Evolutionary conservation across 495 filamentous ascomycete genomes (phyloP).

Genomic region (Xylaria bambusicola): DNA sequence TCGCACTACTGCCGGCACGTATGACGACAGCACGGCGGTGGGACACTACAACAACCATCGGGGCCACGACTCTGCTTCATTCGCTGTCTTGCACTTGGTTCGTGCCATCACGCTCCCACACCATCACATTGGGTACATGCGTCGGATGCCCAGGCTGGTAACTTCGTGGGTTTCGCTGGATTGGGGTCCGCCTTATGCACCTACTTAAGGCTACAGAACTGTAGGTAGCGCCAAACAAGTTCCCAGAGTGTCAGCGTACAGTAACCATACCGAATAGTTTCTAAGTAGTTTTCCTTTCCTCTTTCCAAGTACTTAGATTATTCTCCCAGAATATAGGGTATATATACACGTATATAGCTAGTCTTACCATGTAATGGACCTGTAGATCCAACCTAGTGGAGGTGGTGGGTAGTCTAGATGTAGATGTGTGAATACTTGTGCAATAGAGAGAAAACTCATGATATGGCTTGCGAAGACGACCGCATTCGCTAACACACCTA

Average conservation of each 20-base stretch:
- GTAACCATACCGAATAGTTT: too few species aligned
- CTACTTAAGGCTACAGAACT: too few species aligned
- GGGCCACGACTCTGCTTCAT: neutral
- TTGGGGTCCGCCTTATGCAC: constrained; percentile 4
- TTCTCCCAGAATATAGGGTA: too few species aligned
- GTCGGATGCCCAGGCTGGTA: too few species aligned
- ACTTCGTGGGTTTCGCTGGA: neutral
- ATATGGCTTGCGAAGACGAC: neutral
- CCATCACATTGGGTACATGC: too few species aligned
- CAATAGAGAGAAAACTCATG: neutral
- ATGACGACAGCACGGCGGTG: constrained; percentile 8
- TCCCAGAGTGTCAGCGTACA: neutral
- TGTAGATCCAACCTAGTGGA: neutral
- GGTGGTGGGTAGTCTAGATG: neutral
- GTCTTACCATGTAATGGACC: too few species aligned
- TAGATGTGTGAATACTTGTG: constrained; percentile 4
- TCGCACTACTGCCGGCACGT: constrained; percentile 15
- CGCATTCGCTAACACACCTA: neutral
- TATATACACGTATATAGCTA: too few species aligned
- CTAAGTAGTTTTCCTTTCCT: too few species aligned
- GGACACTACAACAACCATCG: neutral
- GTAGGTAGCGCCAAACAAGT: too few species aligned
- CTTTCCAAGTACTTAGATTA: too few species aligned
- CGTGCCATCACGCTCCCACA: too few species aligned
- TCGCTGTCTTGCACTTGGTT: neutral